Evolutionary conservation across 2,329 filamentous ascomycete genomes (phyloP), one percentile per base, ranked within the genome.

Genomic region (Lecanoromycetidae sp.): DNA sequence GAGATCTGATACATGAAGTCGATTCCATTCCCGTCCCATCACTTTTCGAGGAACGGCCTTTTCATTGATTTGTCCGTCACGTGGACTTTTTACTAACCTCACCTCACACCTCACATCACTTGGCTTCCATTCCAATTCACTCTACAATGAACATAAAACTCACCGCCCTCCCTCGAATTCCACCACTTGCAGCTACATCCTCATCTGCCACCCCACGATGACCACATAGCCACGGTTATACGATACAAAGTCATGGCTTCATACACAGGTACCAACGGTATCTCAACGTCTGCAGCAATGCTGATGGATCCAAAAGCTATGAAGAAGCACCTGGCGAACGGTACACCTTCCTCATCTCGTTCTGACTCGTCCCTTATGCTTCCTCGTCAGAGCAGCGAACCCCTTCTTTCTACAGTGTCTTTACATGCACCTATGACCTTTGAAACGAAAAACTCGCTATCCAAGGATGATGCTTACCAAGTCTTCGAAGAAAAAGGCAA

Each of bases 281-380:
- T 26, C 17, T 20, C 62, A 34, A 62, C 63, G 27, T 59, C 63
- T 44, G 63, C 67, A 27, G 64, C 63, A 34, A 61, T 68, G 59
- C 60, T 70, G 25, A 56, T 70, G 48, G 61, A 70, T 53, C 67
- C 68, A 13, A 65, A 66, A 54, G 60, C 59, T 26, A 61, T 64
- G 48, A 67, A 59, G 51, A 64, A 62, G 51, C 60, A 61, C 39
- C 53, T 58, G 3, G 54, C 56, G 8, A 63, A 62, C 56, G 63
- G 64, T 66, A 54, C 39, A 20, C 22, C 38, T 35, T 23, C 12
- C 20, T 42, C 41, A 20, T 50, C 49, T 26, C 41, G 52, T 38
- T 34, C 30, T 33, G 46, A 51, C 38, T 22, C 32, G 41, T 27
- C 35, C 13, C 33, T 39, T 33, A 33, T 44, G 37, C 32, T 37